Base-by-base conservation (phyloP, 2,329 filamentous ascomycete genomes). In the Rutstroemia sp. region DNA sequence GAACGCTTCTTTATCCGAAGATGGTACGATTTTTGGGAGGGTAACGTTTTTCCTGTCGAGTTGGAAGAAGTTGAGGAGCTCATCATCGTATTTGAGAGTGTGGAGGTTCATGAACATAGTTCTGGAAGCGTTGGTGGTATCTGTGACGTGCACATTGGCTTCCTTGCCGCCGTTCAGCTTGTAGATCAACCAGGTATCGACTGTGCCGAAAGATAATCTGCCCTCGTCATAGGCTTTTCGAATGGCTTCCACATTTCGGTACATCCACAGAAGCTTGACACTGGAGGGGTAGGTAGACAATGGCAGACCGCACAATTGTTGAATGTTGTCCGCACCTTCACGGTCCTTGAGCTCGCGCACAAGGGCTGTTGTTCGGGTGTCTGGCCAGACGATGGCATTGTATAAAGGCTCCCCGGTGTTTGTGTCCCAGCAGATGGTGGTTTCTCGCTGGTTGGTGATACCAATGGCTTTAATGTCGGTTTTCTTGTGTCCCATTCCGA, bases 101-200 rank as follows among this genome's bases (percentile, higher is more conserved):
- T 88, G 78, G 34, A 92, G 77, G 70, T 92, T 89, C 83, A 92
- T 89, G 72, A 94, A 91, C 88, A 92, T 91, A 45, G 89, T 92
- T 62, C 88, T 77, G 3, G 86, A 89, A n/a, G 89, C 88, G 69
- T 94, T 94, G 57, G 87, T 87, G 5, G 86, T 81, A 66, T 94
- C 89, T 1, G 88, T 90, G 57, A 92, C 87, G 68, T 86, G 82
- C 53, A 88, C 70, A 56, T 85, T 80, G 55, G 78, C 81, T 57
- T 80, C 78, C 41, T 75, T 77, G 17, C 85, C 85, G 57, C 88
- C 88, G 65, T 92, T 88, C 50, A 92, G 78, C 70, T 89, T 88
- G 73, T 87, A 92, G 30, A 89, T 76, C 59, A 94, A 73, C 89
- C 89, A 94, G 2, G 86, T 79, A 68, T 94, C 89, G 51, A 92